phyloP scores from a whole-genome alignment of 768 basidiomycete species.

The Asterophora lycoperdoides region DNA sequence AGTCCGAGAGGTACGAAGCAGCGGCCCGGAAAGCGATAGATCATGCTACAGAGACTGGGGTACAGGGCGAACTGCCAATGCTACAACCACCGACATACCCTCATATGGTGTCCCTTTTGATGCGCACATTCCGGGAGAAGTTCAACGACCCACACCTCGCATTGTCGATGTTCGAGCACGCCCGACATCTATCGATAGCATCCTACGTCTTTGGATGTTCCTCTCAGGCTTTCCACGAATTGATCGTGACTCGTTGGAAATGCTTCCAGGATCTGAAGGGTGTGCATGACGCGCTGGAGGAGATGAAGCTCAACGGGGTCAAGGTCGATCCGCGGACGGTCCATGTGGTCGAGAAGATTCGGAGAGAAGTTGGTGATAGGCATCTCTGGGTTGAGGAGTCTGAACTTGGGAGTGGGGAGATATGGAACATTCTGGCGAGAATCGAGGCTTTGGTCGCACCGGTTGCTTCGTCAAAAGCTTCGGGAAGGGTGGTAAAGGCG shows the following conservation, averaged over 20 bases:
- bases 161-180: constrained; percentile 78
- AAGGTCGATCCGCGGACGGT: constrained; percentile 58
- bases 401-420: constrained; percentile 43
- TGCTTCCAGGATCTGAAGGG: constrained; percentile 79
- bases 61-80: constrained; percentile 27
- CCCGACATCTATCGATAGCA: constrained; percentile 65
- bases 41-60: constrained; percentile 23
- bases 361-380: constrained; percentile 56
- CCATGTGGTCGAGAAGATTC: constrained; percentile 55
- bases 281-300: constrained; percentile 66
- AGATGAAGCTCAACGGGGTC: constrained; percentile 82
- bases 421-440: constrained; percentile 44
- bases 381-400: constrained; percentile 50
- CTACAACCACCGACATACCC: constrained; percentile 69
- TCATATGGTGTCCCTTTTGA: constrained; percentile 69
- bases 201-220: constrained; percentile 91
- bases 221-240: constrained; percentile 82
- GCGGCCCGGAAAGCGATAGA: constrained; percentile 37
- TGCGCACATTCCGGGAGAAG: constrained; percentile 73
- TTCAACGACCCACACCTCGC: constrained; percentile 79
- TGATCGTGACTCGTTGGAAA: constrained; percentile 81
- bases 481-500: not conserved
- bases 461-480: not conserved
- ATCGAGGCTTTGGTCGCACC: constrained; percentile 41
- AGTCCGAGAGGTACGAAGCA: constrained; percentile 46